A percentile compares a stretch with the other conserved stretches of the same genome.
Conservation (phyloP, 768 basidiomycete genomes). For the Macrolepiota dolichaula region DNA sequence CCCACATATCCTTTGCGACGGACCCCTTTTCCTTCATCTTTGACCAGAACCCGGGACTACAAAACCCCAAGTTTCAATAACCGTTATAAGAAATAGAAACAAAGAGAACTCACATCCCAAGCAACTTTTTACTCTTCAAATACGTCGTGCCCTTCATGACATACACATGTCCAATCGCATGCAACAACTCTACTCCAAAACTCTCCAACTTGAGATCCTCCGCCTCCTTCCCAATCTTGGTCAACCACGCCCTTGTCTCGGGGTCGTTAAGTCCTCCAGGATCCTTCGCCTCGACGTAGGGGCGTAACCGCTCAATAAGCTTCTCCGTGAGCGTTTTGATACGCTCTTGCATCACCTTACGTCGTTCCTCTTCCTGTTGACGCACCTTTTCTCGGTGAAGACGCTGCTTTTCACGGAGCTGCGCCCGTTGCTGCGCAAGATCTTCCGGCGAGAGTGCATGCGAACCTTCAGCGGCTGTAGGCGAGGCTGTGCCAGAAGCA, state of each 20-base stretch:
- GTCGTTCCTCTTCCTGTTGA: slow-evolving; percentile 78
- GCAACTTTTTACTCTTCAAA: slow-evolving; percentile 86
- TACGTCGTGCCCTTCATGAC: slow-evolving; percentile 90
- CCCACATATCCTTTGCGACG: slow-evolving; percentile 95
- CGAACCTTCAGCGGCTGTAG: slow-evolving; percentile 6
- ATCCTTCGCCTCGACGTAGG: slow-evolving; percentile 86
- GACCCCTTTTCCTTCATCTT: slow-evolving; percentile 92
- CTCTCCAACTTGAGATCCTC: slow-evolving; percentile 96
- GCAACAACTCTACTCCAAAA: slow-evolving; percentile 94
- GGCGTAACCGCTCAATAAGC: slow-evolving; percentile 79
- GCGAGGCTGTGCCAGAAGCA: slow-evolving; percentile 5
- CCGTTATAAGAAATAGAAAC: slow-evolving; percentile 7
- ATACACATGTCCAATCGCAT: slow-evolving; percentile 90
- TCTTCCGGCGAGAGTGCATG: slow-evolving; percentile 12
- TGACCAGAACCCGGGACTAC: slow-evolving; percentile 86
- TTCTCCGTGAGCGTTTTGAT: slow-evolving; percentile 73
- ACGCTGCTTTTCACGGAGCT: slow-evolving; percentile 40
- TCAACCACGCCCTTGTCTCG: slow-evolving; percentile 79
- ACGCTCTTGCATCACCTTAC: slow-evolving; percentile 75
- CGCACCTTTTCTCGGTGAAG: slow-evolving; percentile 82
- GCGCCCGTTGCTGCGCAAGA: slow-evolving; percentile 18
- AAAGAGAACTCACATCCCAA: slow-evolving; percentile 69
- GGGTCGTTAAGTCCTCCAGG: slow-evolving; percentile 80
- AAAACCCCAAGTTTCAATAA: background rate
- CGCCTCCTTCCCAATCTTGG: slow-evolving; percentile 75